Conservation (phyloP, 2,329 filamentous ascomycete genomes). For the Apiospora sp. region DNA sequence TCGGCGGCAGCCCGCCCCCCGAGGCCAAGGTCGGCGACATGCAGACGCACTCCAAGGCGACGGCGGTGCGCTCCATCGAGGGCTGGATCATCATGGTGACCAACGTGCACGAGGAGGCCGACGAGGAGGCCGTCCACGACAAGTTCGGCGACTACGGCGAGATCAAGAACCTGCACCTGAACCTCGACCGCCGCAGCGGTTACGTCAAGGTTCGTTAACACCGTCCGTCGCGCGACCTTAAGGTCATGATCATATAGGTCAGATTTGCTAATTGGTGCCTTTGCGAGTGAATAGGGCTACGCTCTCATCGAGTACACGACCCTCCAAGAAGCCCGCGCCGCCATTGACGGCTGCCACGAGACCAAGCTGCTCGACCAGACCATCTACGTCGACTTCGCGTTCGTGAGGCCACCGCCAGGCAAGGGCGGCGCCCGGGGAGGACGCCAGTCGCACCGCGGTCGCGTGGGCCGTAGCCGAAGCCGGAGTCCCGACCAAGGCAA, state of each 20-base stretch:
- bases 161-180: constrained; percentile 87
- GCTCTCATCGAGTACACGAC: constrained; percentile 86
- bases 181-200: constrained; percentile 81
- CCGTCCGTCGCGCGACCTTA: too few relatives aligned
- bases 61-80: constrained; percentile 85
- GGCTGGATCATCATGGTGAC: constrained; percentile 90
- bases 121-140: constrained; percentile 83
- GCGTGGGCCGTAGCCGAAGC: constrained; percentile 56
- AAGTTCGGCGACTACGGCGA: constrained; percentile 85
- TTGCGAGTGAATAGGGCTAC: constrained; percentile 68
- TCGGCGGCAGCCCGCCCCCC: constrained; percentile 39
- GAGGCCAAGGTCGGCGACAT: constrained; percentile 68
- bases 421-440: constrained; percentile 54
- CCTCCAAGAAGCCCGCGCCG: constrained; percentile 79
- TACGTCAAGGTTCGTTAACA: constrained; percentile 76
- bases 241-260: too few relatives aligned
- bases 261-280: neutral
- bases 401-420: constrained; percentile 78
- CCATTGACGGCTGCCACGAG: constrained; percentile 80
- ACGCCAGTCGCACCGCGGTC: constrained; percentile 47
- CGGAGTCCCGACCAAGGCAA: constrained; percentile 50
- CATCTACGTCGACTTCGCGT: constrained; percentile 83
- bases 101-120: constrained; percentile 87
- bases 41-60: constrained; percentile 76
- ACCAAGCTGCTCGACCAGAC: constrained; percentile 84